Evolutionary conservation across 176 grass and related monocot species (phyloP).

Genomic region (Urochloa ruziziensis): DNA sequence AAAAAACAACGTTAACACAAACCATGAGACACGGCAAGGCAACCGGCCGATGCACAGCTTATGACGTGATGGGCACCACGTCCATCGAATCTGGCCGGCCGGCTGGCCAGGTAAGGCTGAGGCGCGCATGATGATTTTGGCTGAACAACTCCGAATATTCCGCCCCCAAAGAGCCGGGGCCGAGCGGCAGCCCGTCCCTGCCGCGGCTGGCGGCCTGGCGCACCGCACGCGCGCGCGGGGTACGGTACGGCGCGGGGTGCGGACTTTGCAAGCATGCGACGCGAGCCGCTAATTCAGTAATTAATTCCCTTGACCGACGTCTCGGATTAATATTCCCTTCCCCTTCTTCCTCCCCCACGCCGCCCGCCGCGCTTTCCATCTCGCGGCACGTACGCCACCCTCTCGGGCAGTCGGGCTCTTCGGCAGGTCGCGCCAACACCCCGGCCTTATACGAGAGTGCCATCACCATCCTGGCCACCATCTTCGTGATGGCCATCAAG

Average conservation of each 20-base stretch:
- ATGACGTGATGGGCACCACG: neutral
- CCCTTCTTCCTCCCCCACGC: neutral
- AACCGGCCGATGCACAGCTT: neutral
- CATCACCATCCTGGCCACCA: neutral
- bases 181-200: too few species aligned
- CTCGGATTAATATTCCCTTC: slow-evolving; percentile 2
- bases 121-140: too few species aligned
- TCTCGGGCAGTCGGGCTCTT: too few species aligned
- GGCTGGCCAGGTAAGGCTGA: too few species aligned
- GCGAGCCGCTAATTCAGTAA: neutral
- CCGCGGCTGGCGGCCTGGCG: neutral
- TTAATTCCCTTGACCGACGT: too few species aligned
- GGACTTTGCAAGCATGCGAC: slow-evolving; percentile 24
- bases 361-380: too few species aligned
- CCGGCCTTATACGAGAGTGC: too few species aligned
- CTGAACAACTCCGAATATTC: slow-evolving; percentile 16
- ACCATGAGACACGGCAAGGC: neutral
- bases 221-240: neutral
- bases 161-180: neutral
- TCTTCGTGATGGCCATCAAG: neutral
- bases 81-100: neutral
- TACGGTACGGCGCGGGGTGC: too few species aligned
- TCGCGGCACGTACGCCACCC: too few species aligned
- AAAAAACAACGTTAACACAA: neutral
- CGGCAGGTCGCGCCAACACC: too few species aligned